Evolutionary conservation across 148 eudicot genomes (phyloP).

Genomic region (Chenopodium album): DNA sequence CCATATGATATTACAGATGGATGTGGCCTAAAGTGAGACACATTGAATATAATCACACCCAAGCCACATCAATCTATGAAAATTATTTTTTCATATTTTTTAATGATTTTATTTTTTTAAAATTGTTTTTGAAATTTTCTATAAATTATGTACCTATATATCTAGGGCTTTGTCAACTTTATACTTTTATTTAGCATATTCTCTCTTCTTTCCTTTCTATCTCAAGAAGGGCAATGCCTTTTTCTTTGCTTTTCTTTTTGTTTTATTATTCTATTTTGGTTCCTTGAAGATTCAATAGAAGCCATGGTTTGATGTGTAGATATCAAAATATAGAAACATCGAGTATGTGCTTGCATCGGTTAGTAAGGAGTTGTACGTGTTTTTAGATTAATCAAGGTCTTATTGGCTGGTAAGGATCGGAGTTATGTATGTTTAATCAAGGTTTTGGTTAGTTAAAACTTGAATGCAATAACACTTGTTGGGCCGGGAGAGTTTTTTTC

Average conservation of each 20-base stretch:
- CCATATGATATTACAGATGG: slow-evolving; percentile 27
- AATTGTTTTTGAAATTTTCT: neutral
- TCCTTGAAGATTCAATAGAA: neutral
- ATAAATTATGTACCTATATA: slow-evolving; percentile 10
- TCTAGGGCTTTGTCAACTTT: slow-evolving; percentile 26
- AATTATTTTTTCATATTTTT: neutral
- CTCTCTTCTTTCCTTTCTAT: slow-evolving; percentile 17
- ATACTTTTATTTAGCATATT: slow-evolving; percentile 12
- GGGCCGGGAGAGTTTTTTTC: too few relatives aligned
- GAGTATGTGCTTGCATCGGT: neutral
- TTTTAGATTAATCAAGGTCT: too few relatives aligned
- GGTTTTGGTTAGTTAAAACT: too few relatives aligned
- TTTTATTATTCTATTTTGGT: neutral
- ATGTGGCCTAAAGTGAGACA: slow-evolving; percentile 33
- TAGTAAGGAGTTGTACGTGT: too few relatives aligned
- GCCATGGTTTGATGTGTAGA: neutral
- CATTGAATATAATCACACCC: slow-evolving; percentile 35
- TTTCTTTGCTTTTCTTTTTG: slow-evolving; percentile 10
- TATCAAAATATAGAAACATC: neutral
- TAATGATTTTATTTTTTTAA: neutral
- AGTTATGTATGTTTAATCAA: too few relatives aligned
- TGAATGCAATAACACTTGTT: too few relatives aligned
- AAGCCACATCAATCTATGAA: slow-evolving; percentile 22
- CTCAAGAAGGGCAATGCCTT: slow-evolving; percentile 14
- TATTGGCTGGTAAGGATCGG: too few relatives aligned